Conservation (phyloP, 768 basidiomycete genomes). For the Fomitopsis serialis region DNA sequence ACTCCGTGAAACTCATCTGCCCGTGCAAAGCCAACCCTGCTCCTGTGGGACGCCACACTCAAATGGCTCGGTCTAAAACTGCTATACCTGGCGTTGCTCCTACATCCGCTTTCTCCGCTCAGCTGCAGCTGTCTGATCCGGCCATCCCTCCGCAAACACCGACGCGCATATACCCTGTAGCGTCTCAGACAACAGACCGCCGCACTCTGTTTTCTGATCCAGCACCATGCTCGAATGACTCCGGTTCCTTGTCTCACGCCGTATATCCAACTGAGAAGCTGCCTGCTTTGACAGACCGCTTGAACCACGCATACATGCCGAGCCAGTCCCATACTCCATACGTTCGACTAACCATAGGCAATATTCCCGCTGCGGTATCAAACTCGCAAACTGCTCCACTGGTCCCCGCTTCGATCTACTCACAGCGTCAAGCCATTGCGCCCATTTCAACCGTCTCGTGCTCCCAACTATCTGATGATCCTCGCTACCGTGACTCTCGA, state of each 20-base stretch:
- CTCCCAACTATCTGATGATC: neutral
- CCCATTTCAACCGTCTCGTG: neutral
- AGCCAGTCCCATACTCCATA: neutral
- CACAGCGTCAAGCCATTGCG: no score
- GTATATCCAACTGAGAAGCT: no score
- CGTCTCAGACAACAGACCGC: neutral
- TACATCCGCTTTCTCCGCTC: no score
- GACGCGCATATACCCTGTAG: neutral
- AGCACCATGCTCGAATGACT: no score
- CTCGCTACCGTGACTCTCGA: neutral
- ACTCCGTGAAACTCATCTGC: constrained; percentile 60
- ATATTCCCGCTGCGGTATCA: no score
- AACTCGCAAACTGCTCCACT: neutral
- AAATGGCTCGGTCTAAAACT: neutral
- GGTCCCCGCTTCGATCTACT: neutral
- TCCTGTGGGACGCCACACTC: constrained; percentile 4
- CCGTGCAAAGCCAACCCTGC: constrained; percentile 62
- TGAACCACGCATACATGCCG: neutral
- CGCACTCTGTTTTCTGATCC: no score
- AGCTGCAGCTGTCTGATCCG: neutral
- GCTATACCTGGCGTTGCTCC: neutral
- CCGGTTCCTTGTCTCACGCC: no score
- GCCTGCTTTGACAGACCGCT: no score
- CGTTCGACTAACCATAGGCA: neutral
- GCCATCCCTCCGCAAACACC: neutral